Base-by-base conservation (phyloP, 345 rosid genomes). In the Garcia nutans region DNA sequence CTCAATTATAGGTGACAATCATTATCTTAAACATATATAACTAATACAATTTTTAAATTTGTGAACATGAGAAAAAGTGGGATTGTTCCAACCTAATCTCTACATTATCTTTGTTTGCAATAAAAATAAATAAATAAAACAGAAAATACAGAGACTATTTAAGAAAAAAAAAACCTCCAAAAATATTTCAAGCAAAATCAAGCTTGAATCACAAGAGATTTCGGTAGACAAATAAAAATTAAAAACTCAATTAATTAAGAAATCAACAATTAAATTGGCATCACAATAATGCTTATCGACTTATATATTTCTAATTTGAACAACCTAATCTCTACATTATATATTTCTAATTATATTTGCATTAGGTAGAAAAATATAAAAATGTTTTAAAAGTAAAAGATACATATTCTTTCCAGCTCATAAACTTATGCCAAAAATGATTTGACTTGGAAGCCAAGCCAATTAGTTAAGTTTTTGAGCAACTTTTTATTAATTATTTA, bases 31-130 rank as follows among this genome's bases (percentile, higher is more conserved):
- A 8, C 8, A 42, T 33, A 33, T 33, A 33, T n/a, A 72, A 72
- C 71, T 28, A 72, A 75, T 44, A 44, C 65, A 54, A 42, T 60
- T 66, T 66, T 76, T 50, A 45, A 37, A 72, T 50, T 41, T 5
- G 26, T 19, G 22, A 3, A 6, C 1, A 37, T 37, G 28, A 33
- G 65, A 74, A 79, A 75, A 52, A 28, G 74, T 52, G 69, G 70
- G 72, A 68, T 56, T 55, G 52, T 74, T 65, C 76, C 77, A 61
- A 71, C 76, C 84, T 71, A 75, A 78, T 71, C 79, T 74, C 55
- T 68, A 16, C 66, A 76, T 61, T 1, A 64, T 65, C 31, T 28
- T 28, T 28, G 1, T 28, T 28, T 28, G 1, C 31, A 28, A 28
- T 28, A 28, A 28, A 28, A 2, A n/a, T n/a, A n/a, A 28, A 28